phyloP scores from a whole-genome alignment of 1,284 basidiomycete genomes.

The Puccinia hordei region DNA sequence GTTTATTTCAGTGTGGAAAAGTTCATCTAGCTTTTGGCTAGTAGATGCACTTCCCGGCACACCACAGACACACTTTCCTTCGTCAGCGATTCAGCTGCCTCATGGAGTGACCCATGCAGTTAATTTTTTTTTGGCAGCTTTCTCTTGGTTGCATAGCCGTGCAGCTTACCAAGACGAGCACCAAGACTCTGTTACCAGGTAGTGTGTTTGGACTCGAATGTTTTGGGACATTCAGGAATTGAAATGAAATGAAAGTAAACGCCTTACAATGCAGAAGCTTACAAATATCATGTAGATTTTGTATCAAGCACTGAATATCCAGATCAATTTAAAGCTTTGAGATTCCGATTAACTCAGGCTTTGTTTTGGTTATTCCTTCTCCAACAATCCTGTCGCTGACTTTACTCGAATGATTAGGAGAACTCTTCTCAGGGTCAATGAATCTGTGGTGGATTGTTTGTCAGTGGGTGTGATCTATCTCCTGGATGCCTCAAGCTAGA shows the following conservation, averaged over 20 bases:
- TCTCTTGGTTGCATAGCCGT: too few relatives aligned
- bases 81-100: too few relatives aligned
- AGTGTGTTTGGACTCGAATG: not conserved
- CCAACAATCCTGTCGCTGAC: not conserved
- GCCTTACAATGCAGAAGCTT: not conserved
- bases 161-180: too few relatives aligned
- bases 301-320: not conserved
- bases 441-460: conserved; percentile 19
- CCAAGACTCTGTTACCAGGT: too few relatives aligned
- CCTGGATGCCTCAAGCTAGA: not conserved
- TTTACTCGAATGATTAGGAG: not conserved
- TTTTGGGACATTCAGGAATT: not conserved
- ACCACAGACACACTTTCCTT: too few relatives aligned
- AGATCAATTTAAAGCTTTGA: conserved; percentile 26
- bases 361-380: conserved; percentile 33
- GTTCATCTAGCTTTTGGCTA: not conserved
- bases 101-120: too few relatives aligned
- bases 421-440: conserved; percentile 33
- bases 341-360: conserved; percentile 44
- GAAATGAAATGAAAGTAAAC: not conserved
- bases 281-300: not conserved
- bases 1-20: not conserved
- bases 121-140: too few relatives aligned
- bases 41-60: too few relatives aligned
- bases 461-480: not conserved